These are phyloP conservation scores for Tulasnella calospora DNA, from an alignment of 768 basidiomycete species.

Conservation along the genomic window DNA sequence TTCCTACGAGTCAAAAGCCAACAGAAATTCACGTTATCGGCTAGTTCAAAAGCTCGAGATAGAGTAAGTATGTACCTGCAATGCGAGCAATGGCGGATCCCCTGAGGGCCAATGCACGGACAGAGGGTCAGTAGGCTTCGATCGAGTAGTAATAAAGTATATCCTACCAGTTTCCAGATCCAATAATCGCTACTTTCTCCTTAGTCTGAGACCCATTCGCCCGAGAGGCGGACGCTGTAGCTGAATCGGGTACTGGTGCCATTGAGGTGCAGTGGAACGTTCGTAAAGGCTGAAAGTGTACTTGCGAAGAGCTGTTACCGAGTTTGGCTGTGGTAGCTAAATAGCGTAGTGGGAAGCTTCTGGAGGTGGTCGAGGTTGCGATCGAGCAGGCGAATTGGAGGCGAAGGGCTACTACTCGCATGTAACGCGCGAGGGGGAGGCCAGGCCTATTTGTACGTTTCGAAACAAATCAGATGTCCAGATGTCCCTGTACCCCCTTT, in stretches of 20 bases:
- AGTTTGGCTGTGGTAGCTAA: neutral
- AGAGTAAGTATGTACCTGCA: constrained; percentile 31
- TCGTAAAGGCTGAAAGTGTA: neutral
- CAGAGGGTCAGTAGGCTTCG: too few species aligned
- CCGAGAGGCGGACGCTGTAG: neutral
- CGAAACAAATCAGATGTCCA: neutral
- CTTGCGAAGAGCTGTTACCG: neutral
- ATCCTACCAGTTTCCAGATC: constrained; percentile 38
- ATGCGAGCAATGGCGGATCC: constrained; percentile 41
- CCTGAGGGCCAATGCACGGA: constrained; percentile 30
- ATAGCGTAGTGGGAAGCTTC: neutral
- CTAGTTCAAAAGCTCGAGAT: neutral
- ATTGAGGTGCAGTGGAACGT: neutral
- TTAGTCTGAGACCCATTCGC: neutral
- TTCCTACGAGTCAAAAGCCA: constrained; percentile 27
- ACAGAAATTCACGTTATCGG: neutral
- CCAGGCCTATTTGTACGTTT: constrained; percentile 9
- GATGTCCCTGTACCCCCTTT: neutral
- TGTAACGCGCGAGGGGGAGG: neutral
- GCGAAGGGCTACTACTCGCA: neutral
- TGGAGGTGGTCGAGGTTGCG: neutral
- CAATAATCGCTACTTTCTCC: constrained; percentile 38
- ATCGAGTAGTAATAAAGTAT: too few species aligned
- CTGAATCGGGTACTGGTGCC: neutral
- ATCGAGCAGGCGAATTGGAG: neutral